phyloP scores from a whole-genome alignment of 2,329 filamentous ascomycete species.

The Pseudogymnoascus sp. region DNA sequence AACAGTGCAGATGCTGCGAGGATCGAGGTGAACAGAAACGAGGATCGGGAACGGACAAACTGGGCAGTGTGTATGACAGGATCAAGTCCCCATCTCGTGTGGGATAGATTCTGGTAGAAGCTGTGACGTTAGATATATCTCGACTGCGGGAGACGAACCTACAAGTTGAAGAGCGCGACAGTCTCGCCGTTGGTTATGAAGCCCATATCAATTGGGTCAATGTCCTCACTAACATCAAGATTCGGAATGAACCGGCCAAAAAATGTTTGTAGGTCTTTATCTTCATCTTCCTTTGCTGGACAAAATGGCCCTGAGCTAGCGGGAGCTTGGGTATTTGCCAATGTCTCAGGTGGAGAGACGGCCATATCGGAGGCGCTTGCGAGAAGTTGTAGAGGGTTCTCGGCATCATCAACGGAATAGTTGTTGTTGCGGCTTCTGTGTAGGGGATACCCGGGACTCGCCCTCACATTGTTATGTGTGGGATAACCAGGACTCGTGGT shows the following conservation, averaged over 20 bases:
- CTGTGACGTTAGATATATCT: constrained; percentile 32
- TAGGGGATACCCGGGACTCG: neutral
- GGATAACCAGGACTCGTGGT: neutral
- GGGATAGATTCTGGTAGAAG: constrained; percentile 62
- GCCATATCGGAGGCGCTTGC: constrained; percentile 62
- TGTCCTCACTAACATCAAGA: constrained; percentile 54
- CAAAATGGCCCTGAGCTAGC: constrained; percentile 15
- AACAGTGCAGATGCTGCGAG: constrained; percentile 63
- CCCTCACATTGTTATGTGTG: neutral
- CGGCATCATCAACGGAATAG: constrained; percentile 62
- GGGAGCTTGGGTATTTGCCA: constrained; percentile 7
- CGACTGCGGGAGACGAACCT: constrained; percentile 24
- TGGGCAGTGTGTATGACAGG: constrained; percentile 56
- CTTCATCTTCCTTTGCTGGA: constrained; percentile 31
- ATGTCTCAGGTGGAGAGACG: constrained; percentile 14
- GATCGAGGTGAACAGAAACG: constrained; percentile 66
- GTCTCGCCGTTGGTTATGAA: constrained; percentile 61
- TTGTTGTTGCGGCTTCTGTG: constrained; percentile 38
- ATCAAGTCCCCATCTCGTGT: constrained; percentile 69
- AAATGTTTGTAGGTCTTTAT: constrained; percentile 52
- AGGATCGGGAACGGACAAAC: constrained; percentile 60
- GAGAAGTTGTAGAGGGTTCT: constrained; percentile 67
- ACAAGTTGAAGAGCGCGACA: constrained; percentile 58
- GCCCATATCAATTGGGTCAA: constrained; percentile 64
- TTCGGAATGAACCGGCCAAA: constrained; percentile 59